phyloP scores from a whole-genome alignment of 1,139 yeast genomes.

The Saccharomyces hybrid region DNA sequence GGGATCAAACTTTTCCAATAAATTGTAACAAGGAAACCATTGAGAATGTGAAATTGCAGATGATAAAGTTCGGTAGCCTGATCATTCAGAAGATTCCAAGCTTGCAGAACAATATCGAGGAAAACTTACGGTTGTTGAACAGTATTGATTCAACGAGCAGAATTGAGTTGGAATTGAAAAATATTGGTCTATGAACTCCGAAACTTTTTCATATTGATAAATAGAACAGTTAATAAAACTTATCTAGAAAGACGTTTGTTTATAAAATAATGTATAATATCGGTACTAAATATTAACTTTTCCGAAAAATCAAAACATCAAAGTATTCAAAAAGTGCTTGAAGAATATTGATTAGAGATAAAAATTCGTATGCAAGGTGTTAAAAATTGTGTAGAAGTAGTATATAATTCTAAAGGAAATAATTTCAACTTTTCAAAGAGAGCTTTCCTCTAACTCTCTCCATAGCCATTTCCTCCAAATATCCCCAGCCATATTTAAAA shows the following conservation, averaged over 20 bases:
- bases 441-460: constrained; percentile 52
- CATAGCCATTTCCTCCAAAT: constrained; percentile 84
- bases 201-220: not conserved
- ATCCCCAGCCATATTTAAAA: constrained; percentile 75
- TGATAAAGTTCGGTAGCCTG: constrained; percentile 35
- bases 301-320: too few relatives aligned
- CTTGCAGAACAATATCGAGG: constrained; percentile 14
- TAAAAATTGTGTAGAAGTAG: constrained; percentile 31
- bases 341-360: not conserved
- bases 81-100: constrained; percentile 18
- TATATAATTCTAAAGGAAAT: constrained; percentile 37
- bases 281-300: not conserved
- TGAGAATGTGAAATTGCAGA: constrained; percentile 56
- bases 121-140: constrained; percentile 31
- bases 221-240: not conserved
- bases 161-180: constrained; percentile 35
- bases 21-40: constrained; percentile 44
- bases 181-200: constrained; percentile 13
- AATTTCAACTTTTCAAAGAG: constrained; percentile 2
- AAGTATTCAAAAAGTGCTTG: not conserved
- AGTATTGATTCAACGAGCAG: constrained; percentile 33
- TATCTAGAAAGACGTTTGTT: not conserved
- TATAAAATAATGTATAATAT: not conserved
- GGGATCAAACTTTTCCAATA: constrained; percentile 27
- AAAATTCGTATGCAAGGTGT: not conserved